Evolutionary conservation across 805 yeast genomes (phyloP).

Genomic region (Cyberlindnera maclurae): DNA sequence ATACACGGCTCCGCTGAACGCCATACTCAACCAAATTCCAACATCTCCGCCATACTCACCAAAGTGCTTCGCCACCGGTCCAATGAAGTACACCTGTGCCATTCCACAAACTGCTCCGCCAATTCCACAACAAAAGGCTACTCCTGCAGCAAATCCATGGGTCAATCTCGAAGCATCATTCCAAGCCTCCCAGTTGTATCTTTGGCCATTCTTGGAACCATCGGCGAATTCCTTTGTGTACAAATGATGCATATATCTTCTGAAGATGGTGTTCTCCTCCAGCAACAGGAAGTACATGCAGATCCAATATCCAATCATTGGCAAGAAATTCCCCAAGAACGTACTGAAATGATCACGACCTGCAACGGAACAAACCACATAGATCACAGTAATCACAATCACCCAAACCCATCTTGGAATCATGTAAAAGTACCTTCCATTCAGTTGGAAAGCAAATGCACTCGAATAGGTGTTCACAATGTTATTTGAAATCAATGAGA

Average conservation of each 20-base stretch:
- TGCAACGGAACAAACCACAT: slow-evolving; percentile 66
- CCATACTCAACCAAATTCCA: slow-evolving; percentile 77
- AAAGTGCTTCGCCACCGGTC: slow-evolving; percentile 63
- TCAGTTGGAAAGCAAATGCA: slow-evolving; percentile 67
- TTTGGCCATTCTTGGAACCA: slow-evolving; percentile 27
- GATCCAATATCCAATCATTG: slow-evolving; percentile 91
- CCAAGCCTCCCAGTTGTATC: slow-evolving; percentile 71
- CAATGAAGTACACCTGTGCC: slow-evolving; percentile 81
- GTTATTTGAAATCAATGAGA: slow-evolving; percentile 77
- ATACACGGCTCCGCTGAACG: slow-evolving; percentile 55
- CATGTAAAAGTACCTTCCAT: slow-evolving; percentile 43
- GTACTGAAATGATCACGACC: slow-evolving; percentile 69
- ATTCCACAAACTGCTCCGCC: slow-evolving; percentile 83
- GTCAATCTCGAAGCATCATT: slow-evolving; percentile 54
- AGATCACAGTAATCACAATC: slow-evolving; percentile 51
- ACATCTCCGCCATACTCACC: slow-evolving; percentile 63
- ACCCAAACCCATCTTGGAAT: slow-evolving; percentile 79
- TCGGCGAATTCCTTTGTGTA: slow-evolving; percentile 37
- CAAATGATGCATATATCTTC: slow-evolving; percentile 38
- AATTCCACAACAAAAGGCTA: slow-evolving; percentile 61
- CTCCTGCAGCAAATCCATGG: slow-evolving; percentile 62
- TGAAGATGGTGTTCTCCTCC: slow-evolving; percentile 67
- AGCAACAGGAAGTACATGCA: slow-evolving; percentile 66
- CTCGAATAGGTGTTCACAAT: slow-evolving; percentile 75
- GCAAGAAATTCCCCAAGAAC: slow-evolving; percentile 72